Evolutionary conservation across 495 filamentous ascomycete species (phyloP), one percentile per base, ranked within the genome.

Genomic region (Barbatosphaeria neglecta): DNA sequence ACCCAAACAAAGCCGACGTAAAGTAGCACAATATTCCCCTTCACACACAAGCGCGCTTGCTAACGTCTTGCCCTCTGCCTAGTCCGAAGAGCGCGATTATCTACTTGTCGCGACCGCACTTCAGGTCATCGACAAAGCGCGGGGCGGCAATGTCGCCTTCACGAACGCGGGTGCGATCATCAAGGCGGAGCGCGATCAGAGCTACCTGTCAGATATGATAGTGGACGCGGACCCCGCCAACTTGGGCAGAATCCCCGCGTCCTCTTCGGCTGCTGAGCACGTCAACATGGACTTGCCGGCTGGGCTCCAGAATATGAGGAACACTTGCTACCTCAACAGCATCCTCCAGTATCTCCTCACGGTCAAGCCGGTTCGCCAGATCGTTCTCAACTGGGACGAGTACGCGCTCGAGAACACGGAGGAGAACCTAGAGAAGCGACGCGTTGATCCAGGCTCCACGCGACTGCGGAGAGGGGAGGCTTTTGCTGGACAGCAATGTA

Each of bases 261-360:
- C n/a, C 16, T 1, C 17, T 7, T 38, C 50, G 0, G 33, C 31
- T 24, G 16, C 43, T 2, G 44, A 6, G 5, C 31, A 19, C 3
- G 37, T 19, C 10, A 18, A 53, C 24, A 33, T 46, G 35, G 68
- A 78, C 13, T 80, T 81, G 68, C 89, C 90, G 7, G 82, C 90
- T 43, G 92, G 92, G 0, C 72, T 97, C 11, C 76, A 79, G 37
- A 99, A 97, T 51, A 90, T 96, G 50, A 88, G 90, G 37, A 96
- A 96, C 52, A 99, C 92, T 1, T 99, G 92, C 62, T 99, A 99
- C 54, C 76, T 99, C 33, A 97, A 97, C 66, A 97, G 92, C 60
- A 74, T 99, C 24, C 66, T 99, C 11, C 92, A 99, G 55, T 97
- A 93, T 55, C 89, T 93, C 58, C 96, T 92, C 58, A 88, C 89